Evolutionary conservation across 2,329 filamentous ascomycete species (phyloP), one percentile per base, ranked within the genome.

Genomic region (Cercospora nicotianae): DNA sequence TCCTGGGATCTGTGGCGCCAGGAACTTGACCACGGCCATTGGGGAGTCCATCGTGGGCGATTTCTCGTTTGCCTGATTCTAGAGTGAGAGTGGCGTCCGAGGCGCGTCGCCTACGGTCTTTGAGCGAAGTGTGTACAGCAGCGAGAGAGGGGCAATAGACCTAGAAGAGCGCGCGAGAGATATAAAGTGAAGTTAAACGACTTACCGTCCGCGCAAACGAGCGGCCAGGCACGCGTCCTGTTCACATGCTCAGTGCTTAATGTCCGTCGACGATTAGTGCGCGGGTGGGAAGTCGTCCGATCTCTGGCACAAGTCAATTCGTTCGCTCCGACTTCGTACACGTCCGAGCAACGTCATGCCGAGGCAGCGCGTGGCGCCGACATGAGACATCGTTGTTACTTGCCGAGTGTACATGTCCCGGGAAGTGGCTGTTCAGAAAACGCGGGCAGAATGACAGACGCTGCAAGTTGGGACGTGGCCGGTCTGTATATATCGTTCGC

Each of bases 1-100:
- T 9, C 89, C 80, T 0, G 90, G 90, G 2, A 91, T 74, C 70
- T 86, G 83, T 9, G 87, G 84, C 28, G 88, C 70, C n/a, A 87
- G 69, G 67, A 80, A 75, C 58, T 77, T 79, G 64, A 76, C 31
- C 23, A 72, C 23, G 26, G 31, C 66, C 51, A 63, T 59, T 31
- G 64, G 66, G 28, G 69, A 68, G 61, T 65, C 66, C 66, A 68
- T 68, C 2, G 3, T 36, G 23, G 45, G 36, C 26, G 20, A 20
- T 1, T 23, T 8, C 4, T 64, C 20, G 39, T 3, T 7, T 51
- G 42, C 12, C 3, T 18, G 10, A 4, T 45, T 23, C 10, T 31
- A 48, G 16, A 18, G 13, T 13, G 13, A 62, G 26, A 45, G 60
- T 20, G 26, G 23, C 20, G 26, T 18, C 18, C 9, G 1, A 53